A percentile compares a stretch with the other conserved stretches of the same genome.
Conservation (phyloP, 2,329 filamentous ascomycete genomes). For the Orbilia ellipsospora region DNA sequence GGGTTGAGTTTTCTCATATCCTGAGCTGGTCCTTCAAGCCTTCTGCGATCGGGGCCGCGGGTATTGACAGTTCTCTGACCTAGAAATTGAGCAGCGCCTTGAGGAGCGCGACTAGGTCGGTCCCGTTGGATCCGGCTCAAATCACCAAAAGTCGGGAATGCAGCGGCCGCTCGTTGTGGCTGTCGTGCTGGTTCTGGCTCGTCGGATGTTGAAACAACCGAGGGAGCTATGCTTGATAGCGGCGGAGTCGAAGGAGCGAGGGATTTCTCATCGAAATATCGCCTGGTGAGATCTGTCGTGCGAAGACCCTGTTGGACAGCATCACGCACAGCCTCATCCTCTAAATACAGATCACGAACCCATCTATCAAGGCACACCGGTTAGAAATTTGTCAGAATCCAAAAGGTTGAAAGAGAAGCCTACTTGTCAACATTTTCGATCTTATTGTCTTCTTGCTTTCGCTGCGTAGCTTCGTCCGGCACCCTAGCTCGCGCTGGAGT, state of each 20-base stretch:
- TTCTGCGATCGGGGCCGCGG: not conserved
- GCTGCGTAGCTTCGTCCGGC: not conserved
- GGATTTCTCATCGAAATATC: slow-evolving; percentile 19
- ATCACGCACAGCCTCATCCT: slow-evolving; percentile 9
- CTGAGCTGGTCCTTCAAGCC: slow-evolving; percentile 35
- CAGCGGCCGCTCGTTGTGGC: not conserved
- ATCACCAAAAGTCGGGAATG: slow-evolving; percentile 34
- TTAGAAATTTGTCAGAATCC: slow-evolving; percentile 3
- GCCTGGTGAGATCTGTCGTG: slow-evolving; percentile 39
- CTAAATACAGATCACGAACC: slow-evolving; percentile 20
- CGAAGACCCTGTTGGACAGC: slow-evolving; percentile 32
- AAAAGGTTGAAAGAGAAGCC: not conserved
- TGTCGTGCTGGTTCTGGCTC: too few species aligned
- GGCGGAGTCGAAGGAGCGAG: not conserved
- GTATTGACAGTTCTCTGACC: slow-evolving; percentile 4
- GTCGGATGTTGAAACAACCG: not conserved
- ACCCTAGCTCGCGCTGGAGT: not conserved
- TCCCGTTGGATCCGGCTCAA: slow-evolving; percentile 9
- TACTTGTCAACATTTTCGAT: slow-evolving; percentile 35
- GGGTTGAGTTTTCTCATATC: slow-evolving; percentile 33
- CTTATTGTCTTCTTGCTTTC: slow-evolving; percentile 10
- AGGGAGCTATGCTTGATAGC: not conserved
- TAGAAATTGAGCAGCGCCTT: not conserved
- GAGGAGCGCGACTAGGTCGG: not conserved
- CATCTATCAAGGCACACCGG: slow-evolving; percentile 15